Conservation (phyloP, 1,284 basidiomycete species). For the Boletus coffeatus region DNA sequence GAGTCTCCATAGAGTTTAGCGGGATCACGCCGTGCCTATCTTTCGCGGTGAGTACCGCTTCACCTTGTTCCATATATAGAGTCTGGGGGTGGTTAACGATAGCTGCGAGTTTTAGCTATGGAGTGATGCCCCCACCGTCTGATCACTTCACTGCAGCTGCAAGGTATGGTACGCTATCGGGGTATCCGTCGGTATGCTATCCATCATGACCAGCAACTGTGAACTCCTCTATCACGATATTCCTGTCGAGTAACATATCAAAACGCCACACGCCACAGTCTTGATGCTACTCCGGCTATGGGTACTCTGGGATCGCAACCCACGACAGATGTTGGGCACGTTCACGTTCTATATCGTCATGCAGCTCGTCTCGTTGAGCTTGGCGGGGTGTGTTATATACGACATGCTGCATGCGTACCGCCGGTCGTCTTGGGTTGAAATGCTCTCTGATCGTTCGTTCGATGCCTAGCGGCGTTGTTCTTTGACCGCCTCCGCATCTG, state of each 20-base stretch:
- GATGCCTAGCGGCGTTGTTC: too few relatives aligned
- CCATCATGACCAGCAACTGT: slow-evolving; percentile 38
- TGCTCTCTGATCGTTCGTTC: not conserved
- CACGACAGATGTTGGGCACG: slow-evolving; percentile 32
- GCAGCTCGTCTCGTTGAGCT: slow-evolving; percentile 27
- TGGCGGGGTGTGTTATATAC: slow-evolving; percentile 27
- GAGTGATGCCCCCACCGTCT: not conserved
- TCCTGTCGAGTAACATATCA: not conserved
- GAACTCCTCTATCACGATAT: slow-evolving; percentile 7
- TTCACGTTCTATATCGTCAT: slow-evolving; percentile 30
- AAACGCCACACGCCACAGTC: slow-evolving; percentile 8
- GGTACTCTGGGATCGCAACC: slow-evolving; percentile 37
- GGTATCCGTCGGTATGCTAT: slow-evolving; percentile 32
- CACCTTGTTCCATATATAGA: not conserved
- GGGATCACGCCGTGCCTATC: slow-evolving; percentile 15
- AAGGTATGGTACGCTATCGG: slow-evolving; percentile 31
- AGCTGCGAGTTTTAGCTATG: slow-evolving; percentile 15
- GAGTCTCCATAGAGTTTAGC: slow-evolving; percentile 23
- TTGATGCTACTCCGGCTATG: slow-evolving; percentile 40
- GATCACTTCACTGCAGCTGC: slow-evolving; percentile 26
- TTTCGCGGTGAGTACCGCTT: slow-evolving; percentile 13
- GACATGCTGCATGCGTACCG: slow-evolving; percentile 29
- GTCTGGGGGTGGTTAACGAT: not conserved
- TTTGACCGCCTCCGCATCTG: too few relatives aligned
- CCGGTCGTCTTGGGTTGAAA: not conserved